A percentile compares a stretch with the other conserved stretches of the same genome.
Evolutionary conservation across 345 rosid species (phyloP).

Genomic region (Corchorus olitorius): DNA sequence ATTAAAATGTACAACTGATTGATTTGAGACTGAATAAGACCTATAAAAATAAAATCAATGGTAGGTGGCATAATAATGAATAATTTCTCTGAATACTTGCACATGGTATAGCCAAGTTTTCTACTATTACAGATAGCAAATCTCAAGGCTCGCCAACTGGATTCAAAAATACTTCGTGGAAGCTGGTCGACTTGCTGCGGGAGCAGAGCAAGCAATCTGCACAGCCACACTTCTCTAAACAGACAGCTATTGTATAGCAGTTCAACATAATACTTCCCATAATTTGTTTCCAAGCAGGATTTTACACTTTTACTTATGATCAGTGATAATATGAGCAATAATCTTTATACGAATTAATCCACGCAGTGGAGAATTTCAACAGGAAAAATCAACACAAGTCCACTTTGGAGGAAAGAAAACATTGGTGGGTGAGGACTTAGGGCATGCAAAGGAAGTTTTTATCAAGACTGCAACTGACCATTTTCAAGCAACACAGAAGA

Average conservation of each 20-base stretch:
- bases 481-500: slow-evolving; percentile 5
- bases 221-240: neutral
- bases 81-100: neutral
- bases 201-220: neutral
- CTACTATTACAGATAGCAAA: neutral
- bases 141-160: neutral
- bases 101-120: neutral
- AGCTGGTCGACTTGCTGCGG: neutral
- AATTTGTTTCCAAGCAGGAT: neutral
- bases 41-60: neutral
- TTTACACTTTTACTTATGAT: neutral
- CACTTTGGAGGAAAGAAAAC: neutral
- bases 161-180: neutral
- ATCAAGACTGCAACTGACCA: neutral
- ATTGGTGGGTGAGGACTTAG: neutral
- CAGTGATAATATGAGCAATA: neutral
- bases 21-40: neutral
- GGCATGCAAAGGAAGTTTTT: neutral
- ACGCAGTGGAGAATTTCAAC: neutral
- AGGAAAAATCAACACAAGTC: neutral
- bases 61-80: neutral
- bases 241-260: neutral
- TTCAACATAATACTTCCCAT: neutral
- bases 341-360: neutral
- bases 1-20: neutral